These are phyloP conservation scores for Inga laurina DNA, from an alignment of 306 rosid species.

Conservation along the genomic window DNA sequence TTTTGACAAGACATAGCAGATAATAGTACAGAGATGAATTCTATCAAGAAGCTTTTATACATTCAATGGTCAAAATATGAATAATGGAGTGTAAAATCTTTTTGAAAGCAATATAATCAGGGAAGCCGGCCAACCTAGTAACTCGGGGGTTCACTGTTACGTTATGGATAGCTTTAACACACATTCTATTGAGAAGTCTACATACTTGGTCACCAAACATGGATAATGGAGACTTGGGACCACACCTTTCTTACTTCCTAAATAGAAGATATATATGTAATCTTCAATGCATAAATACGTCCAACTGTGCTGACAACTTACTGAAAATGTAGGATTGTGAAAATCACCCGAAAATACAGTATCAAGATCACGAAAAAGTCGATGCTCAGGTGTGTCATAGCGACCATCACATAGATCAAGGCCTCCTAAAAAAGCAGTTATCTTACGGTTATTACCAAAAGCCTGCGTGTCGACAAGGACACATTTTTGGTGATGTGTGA, in stretches of 20 bases:
- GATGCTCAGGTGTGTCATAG: conserved; percentile 96
- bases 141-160: conserved; percentile 1
- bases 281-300: conserved; percentile 6
- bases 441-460: conserved; percentile 71
- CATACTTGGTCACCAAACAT: background rate
- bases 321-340: conserved; percentile 82
- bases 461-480: conserved; percentile 90
- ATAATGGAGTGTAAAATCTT: background rate
- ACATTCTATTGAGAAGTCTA: conserved; percentile 13
- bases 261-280: conserved; percentile 20
- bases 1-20: conserved; percentile 6
- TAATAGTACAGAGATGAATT: conserved; percentile 12
- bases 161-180: conserved; percentile 9
- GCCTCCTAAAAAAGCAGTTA: conserved; percentile 92
- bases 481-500: conserved; percentile 96
- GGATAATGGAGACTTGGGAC: conserved; percentile 11
- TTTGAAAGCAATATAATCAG: background rate
- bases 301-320: conserved; percentile 50
- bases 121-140: background rate
- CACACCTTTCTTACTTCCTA: conserved; percentile 3
- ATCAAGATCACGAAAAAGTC: conserved; percentile 72
- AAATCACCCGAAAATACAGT: conserved; percentile 70
- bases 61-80: conserved; percentile 7
- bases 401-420: conserved; percentile 97
- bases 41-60: conserved; percentile 14